These are phyloP conservation scores for Tagetes patula DNA, from an alignment of 129 eudicot species.

Conservation along the genomic window DNA sequence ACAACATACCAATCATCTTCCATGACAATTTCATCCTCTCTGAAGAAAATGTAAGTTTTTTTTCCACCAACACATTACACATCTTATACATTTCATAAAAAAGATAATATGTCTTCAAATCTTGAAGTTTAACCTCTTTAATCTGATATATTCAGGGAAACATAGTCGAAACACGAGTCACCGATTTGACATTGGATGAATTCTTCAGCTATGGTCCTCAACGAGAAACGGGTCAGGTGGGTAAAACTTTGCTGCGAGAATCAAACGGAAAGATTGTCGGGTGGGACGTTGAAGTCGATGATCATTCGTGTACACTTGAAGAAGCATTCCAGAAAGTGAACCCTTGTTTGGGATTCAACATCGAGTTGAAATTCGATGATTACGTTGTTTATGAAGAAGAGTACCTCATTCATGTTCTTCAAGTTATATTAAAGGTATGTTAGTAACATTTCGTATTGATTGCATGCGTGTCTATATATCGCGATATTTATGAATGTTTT, in stretches of 20 bases:
- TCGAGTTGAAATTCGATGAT: constrained; percentile 88
- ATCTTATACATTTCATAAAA: too few species aligned
- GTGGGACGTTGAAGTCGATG: constrained; percentile 78
- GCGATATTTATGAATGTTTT: not conserved
- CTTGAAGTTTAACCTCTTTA: not conserved
- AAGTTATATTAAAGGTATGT: constrained; percentile 53
- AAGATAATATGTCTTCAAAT: not conserved
- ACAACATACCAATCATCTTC: constrained; percentile 70
- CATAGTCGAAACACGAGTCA: constrained; percentile 62
- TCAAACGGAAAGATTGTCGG: constrained; percentile 56
- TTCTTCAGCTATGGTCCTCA: constrained; percentile 82
- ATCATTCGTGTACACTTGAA: constrained; percentile 57
- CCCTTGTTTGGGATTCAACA: constrained; percentile 78
- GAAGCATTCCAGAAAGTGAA: constrained; percentile 75
- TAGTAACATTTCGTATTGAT: not conserved
- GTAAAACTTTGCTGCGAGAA: constrained; percentile 67
- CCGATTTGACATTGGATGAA: constrained; percentile 63
- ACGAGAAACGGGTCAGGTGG: constrained; percentile 45
- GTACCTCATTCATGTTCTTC: constrained; percentile 49
- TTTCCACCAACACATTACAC: too few species aligned
- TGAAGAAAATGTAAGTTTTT: constrained; percentile 52
- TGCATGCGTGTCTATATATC: not conserved
- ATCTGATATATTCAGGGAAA: constrained; percentile 48
- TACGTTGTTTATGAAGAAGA: constrained; percentile 59
- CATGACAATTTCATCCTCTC: constrained; percentile 82